These are phyloP conservation scores for Narthecium ossifragum DNA, from an alignment of 106 monocot genomes.

Conservation along the genomic window DNA sequence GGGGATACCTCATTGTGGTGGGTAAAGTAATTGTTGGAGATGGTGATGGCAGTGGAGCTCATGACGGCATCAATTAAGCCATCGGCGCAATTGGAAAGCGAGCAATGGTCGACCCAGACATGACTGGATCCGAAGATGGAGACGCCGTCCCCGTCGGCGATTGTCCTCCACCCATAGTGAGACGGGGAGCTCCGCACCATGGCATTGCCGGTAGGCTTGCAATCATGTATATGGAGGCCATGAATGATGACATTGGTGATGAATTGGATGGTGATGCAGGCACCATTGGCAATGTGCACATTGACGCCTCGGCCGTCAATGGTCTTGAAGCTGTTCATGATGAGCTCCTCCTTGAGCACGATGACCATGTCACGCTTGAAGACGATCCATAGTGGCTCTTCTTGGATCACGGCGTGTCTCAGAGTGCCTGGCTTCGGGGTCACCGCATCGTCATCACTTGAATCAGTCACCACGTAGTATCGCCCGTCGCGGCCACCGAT, in stretches of 20 bases:
- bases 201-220: constrained; percentile 13
- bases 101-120: constrained; percentile 28
- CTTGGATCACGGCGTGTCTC: constrained; percentile 3
- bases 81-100: constrained; percentile 25
- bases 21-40: constrained; percentile 26
- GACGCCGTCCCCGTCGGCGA: constrained; percentile 25
- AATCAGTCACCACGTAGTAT: constrained; percentile 10
- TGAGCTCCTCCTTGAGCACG: constrained; percentile 10
- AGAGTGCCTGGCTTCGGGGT: constrained; percentile 6
- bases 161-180: constrained; percentile 28
- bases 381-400: constrained; percentile 10
- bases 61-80: constrained; percentile 26
- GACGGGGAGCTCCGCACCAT: constrained; percentile 13
- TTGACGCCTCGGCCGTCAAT: constrained; percentile 8
- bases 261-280: constrained; percentile 12
- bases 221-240: constrained; percentile 12
- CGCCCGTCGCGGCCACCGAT: constrained; percentile 16
- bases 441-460: constrained; percentile 11
- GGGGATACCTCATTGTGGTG: constrained; percentile 7
- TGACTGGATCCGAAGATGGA: constrained; percentile 29
- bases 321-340: constrained; percentile 3
- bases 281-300: constrained; percentile 10
- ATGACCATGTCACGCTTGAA: constrained; percentile 16
- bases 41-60: constrained; percentile 28
- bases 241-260: constrained; percentile 11